Conservation (phyloP, 2,329 filamentous ascomycete genomes). For the Fusarium avenaceum region DNA sequence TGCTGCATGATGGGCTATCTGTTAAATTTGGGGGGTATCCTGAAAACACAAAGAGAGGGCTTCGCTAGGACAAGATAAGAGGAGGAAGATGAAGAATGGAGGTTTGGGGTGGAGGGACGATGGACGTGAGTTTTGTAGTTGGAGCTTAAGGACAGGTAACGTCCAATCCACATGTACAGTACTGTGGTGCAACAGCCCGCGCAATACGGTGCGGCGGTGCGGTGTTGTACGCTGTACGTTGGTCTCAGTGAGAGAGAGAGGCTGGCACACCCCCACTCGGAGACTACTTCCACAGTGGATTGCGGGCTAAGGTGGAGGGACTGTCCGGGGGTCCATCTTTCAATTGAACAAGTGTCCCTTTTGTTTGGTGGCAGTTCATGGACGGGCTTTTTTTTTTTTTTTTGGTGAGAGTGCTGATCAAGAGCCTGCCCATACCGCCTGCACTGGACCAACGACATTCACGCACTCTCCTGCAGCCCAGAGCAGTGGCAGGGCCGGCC, state of each 20-base stretch:
- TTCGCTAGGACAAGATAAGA: constrained; percentile 41
- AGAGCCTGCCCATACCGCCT: constrained; percentile 29
- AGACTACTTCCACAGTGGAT: constrained; percentile 41
- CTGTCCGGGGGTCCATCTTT: constrained; percentile 34
- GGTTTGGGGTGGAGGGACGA: constrained; percentile 40
- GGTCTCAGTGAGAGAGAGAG: no score
- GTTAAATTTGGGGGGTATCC: constrained; percentile 35
- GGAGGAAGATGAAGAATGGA: constrained; percentile 35
- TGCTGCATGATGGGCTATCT: constrained; percentile 60
- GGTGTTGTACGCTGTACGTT: no score
- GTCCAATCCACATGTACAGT: constrained; percentile 21
- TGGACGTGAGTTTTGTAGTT: constrained; percentile 56
- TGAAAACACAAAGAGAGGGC: constrained; percentile 42
- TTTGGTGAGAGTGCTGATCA: constrained; percentile 27
- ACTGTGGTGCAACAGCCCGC: background rate
- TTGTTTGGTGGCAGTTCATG: constrained; percentile 42
- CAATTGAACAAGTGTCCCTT: constrained; percentile 63
- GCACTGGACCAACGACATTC: constrained; percentile 24
- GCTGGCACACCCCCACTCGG: constrained; percentile 16
- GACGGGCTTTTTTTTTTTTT: background rate
- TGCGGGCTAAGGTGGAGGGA: constrained; percentile 28
- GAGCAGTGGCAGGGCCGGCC: constrained; percentile 29
- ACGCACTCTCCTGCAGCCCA: background rate
- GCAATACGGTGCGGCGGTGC: constrained; percentile 8
- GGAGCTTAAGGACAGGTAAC: constrained; percentile 45